Base-by-base conservation (phyloP, 305 asterid genomes). In the Striga hermonthica region DNA sequence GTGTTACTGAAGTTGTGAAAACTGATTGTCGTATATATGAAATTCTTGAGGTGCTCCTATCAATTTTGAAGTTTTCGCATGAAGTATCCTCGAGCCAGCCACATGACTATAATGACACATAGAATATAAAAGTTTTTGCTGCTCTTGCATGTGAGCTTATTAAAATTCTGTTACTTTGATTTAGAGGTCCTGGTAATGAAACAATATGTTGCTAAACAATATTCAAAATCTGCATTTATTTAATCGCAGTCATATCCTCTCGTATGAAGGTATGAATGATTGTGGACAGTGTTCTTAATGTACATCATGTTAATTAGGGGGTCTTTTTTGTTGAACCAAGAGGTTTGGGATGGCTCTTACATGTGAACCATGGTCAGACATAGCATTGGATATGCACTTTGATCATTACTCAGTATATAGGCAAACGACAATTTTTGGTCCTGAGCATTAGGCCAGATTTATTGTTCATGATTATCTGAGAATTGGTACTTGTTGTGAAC, bases 391-490 rank as follows among this genome's bases (percentile, higher is more conserved):
- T 62, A 60, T 52, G 34, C 5, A 16, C 22, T 10, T 16, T 52
- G 37, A 36, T 15, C 57, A 52, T 50, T 50, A 52, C 57, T 52
- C 57, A 15, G 9, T 16, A 12, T 7, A 52, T 15, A 54, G 68
- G 53, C 74, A 68, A 72, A 68, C 65, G 50, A 65, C 50, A 65
- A 60, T 69, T 43, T 57, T 76, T 71, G 79, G 82, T 70, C 82
- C 76, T 53, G 57, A 57, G 69, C 78, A 73, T 55, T 50, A 57
- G 56, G 43, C 56, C 58, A 39, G 38, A 68, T 50, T 52, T 64
- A 53, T 57, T 67, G 70, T 52, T 36, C 31, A 56, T 71, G 72
- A 70, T 62, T 60, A 68, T 80, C 47, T 63, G 68, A 64, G 73
- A 76, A 68, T 69, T 60, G 6, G 57, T 61, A 48, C 45, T 65